These are phyloP conservation scores for Boechera retrofracta DNA, from an alignment of 345 rosid genomes.

Conservation along the genomic window DNA sequence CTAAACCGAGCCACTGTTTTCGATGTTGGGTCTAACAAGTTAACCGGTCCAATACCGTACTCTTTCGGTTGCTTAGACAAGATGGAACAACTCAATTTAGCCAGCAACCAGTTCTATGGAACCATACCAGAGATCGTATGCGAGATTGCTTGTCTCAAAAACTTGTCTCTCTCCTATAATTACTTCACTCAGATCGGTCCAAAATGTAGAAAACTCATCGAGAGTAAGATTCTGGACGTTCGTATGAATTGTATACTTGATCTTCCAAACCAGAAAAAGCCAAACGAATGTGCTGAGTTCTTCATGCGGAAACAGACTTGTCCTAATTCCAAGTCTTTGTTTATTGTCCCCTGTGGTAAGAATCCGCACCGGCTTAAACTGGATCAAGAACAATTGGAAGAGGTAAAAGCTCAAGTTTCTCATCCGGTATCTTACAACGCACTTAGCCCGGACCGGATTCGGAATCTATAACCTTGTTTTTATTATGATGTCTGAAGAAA, in stretches of 20 bases:
- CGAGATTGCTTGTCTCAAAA: constrained; percentile 53
- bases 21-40: constrained; percentile 58
- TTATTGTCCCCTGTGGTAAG: constrained; percentile 56
- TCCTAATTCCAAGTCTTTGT: constrained; percentile 50
- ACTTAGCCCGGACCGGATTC: constrained; percentile 32
- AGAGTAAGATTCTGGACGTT: constrained; percentile 58
- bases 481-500: neutral
- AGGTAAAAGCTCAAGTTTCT: constrained; percentile 3
- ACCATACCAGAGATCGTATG: constrained; percentile 74
- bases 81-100: constrained; percentile 72
- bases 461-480: constrained; percentile 27
- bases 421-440: constrained; percentile 32
- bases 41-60: constrained; percentile 73
- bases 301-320: constrained; percentile 58
- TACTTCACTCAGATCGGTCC: constrained; percentile 75
- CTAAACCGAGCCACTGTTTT: constrained; percentile 60
- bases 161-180: constrained; percentile 65
- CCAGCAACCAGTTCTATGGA: constrained; percentile 63
- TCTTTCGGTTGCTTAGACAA: constrained; percentile 66
- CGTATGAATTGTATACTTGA: constrained; percentile 74
- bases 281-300: constrained; percentile 58
- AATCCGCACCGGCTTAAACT: constrained; percentile 24
- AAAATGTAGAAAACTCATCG: constrained; percentile 57
- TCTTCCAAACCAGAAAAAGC: constrained; percentile 69
- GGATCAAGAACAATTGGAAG: constrained; percentile 23